Evolutionary conservation across 2,329 filamentous ascomycete genomes (phyloP).

Genomic region (Ophiocordyceps camponoti-saundersi): DNA sequence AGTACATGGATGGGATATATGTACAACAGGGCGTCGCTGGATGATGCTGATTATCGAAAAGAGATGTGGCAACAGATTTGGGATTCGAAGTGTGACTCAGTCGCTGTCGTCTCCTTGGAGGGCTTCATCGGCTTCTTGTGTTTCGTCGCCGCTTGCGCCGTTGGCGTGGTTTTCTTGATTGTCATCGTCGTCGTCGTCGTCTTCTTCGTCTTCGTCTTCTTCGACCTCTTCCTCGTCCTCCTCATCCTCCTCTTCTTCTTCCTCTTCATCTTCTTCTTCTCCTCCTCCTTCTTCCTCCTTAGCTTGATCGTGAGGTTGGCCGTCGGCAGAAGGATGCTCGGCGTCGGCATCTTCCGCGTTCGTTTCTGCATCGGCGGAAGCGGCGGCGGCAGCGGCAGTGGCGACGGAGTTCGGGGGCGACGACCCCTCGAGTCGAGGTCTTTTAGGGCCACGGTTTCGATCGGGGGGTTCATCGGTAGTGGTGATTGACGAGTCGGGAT

Average conservation of each 20-base stretch:
- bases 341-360: not conserved
- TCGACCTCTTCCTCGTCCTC: slow-evolving; percentile 30
- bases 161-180: slow-evolving; percentile 37
- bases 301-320: not conserved
- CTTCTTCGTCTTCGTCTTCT: slow-evolving; percentile 30
- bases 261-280: slow-evolving; percentile 25
- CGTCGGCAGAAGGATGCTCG: not conserved
- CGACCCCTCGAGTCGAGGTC: slow-evolving; percentile 19
- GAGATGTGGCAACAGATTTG: too few relatives aligned
- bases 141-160: slow-evolving; percentile 22
- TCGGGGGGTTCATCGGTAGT: not conserved
- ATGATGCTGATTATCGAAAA: too few relatives aligned
- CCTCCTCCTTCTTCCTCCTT: slow-evolving; percentile 22
- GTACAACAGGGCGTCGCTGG: too few relatives aligned
- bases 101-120: slow-evolving; percentile 46
- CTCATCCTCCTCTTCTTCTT: slow-evolving; percentile 24
- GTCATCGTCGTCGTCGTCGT: slow-evolving; percentile 32
- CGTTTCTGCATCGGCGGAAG: slow-evolving; percentile 17
- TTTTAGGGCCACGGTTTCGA: not conserved
- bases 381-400: slow-evolving; percentile 17
- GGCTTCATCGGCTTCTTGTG: slow-evolving; percentile 36
- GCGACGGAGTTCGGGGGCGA: slow-evolving; percentile 11
- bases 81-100: too few relatives aligned
- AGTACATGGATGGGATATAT: too few relatives aligned
- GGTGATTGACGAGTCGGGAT: not conserved